A percentile compares a stretch with the other conserved stretches of the same genome.
These are phyloP conservation scores for Leccinum incarnatum DNA, from an alignment of 768 basidiomycete species.

Conservation along the genomic window DNA sequence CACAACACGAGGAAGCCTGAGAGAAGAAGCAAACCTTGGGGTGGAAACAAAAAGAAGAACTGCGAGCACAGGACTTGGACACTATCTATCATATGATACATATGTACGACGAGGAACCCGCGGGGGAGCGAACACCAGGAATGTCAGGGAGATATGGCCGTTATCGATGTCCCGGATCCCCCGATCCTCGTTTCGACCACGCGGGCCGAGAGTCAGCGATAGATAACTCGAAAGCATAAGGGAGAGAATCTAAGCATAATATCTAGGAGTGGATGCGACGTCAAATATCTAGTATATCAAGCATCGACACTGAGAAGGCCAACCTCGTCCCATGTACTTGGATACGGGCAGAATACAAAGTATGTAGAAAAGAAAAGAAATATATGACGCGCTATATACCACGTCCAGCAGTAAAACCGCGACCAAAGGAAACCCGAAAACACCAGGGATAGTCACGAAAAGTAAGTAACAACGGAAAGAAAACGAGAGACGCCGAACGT, in stretches of 20 bases:
- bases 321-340: background rate
- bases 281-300: background rate
- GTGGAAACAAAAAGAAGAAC: background rate
- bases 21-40: background rate
- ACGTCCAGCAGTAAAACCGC: background rate
- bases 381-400: background rate
- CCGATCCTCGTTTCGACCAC: background rate
- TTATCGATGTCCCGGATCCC: background rate
- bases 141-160: background rate
- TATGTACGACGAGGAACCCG: background rate
- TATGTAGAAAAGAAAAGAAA: background rate
- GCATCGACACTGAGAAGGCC: background rate
- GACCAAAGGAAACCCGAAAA: background rate
- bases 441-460: background rate
- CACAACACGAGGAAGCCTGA: background rate
- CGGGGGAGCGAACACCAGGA: background rate
- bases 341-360: background rate
- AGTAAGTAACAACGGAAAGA: background rate
- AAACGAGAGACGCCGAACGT: constrained; percentile 25
- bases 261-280: background rate
- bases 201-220: background rate
- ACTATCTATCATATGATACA: background rate
- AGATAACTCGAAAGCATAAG: background rate
- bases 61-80: background rate
- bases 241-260: background rate